A percentile compares a stretch with the other conserved stretches of the same genome.
Conservation (phyloP, 805 yeast genomes). For the Lipomyces mesembrius region DNA sequence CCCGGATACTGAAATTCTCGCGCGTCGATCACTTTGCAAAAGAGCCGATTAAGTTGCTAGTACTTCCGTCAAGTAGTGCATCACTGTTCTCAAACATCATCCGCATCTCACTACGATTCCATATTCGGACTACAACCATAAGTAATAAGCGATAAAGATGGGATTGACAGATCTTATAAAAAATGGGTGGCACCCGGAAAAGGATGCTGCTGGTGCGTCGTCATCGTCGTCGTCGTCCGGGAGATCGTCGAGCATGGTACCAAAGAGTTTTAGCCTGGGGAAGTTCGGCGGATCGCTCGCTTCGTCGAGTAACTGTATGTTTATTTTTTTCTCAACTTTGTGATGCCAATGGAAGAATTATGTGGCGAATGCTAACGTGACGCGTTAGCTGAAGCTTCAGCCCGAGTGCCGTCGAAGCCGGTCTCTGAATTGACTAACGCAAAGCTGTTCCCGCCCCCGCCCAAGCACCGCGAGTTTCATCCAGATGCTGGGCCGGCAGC, state of each 20-base stretch:
- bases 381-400: background rate
- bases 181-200: constrained; percentile 39
- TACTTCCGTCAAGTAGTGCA: background rate
- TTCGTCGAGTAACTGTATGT: background rate
- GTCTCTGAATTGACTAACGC: constrained; percentile 46
- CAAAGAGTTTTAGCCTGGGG: background rate
- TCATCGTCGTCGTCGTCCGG: constrained; percentile 16
- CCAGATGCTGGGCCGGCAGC: constrained; percentile 39
- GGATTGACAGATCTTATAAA: constrained; percentile 36
- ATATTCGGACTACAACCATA: background rate
- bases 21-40: background rate
- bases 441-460: constrained; percentile 53
- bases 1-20: background rate
- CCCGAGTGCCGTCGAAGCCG: constrained; percentile 38
- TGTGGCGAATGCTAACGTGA: background rate
- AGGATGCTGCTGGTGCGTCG: constrained; percentile 1
- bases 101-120: background rate
- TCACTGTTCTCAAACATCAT: background rate
- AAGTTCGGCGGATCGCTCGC: background rate
- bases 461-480: constrained; percentile 49
- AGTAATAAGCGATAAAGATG: constrained; percentile 8
- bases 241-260: constrained; percentile 6
- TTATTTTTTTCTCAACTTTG: background rate
- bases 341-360: background rate
- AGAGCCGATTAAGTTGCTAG: background rate